Evolutionary conservation across 345 rosid species (phyloP).

Genomic region (Pelargonium nanum): DNA sequence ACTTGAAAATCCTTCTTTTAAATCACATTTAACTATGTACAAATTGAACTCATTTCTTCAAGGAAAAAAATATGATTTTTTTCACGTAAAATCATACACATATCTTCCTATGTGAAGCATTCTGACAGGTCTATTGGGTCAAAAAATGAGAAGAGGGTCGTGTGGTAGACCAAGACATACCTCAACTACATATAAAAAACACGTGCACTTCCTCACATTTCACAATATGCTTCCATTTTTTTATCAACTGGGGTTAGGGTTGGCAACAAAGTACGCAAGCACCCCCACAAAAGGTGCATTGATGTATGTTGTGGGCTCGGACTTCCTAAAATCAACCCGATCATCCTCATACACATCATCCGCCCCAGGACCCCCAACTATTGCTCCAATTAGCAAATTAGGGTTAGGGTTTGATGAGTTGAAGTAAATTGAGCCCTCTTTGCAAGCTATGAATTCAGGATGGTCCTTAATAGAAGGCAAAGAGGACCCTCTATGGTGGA

Average conservation of each 20-base stretch:
- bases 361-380: slow-evolving; percentile 80
- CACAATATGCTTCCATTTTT: too few species aligned
- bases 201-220: too few species aligned
- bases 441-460: slow-evolving; percentile 52
- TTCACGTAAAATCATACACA: too few species aligned
- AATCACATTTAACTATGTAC: too few species aligned
- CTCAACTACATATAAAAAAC: too few species aligned
- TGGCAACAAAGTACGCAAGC: slow-evolving; percentile 79
- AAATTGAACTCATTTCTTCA: neutral
- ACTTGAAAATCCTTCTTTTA: too few species aligned
- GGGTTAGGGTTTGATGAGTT: slow-evolving; percentile 65
- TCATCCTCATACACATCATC: slow-evolving; percentile 63
- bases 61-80: too few species aligned
- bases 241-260: slow-evolving; percentile 34
- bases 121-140: too few species aligned
- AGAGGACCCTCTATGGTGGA: slow-evolving; percentile 91
- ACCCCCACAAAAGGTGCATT: slow-evolving; percentile 96
- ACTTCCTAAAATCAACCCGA: slow-evolving; percentile 59
- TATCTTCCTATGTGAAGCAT: too few species aligned
- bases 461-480: slow-evolving; percentile 60
- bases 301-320: slow-evolving; percentile 91
- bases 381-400: slow-evolving; percentile 59
- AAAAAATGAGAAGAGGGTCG: too few species aligned
- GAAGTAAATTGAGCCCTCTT: slow-evolving; percentile 63
- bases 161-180: too few species aligned